A percentile compares a stretch with the other conserved stretches of the same genome.
Evolutionary conservation across 164 flowering plant species (phyloP).

Genomic region (Warburgia ugandensis): DNA sequence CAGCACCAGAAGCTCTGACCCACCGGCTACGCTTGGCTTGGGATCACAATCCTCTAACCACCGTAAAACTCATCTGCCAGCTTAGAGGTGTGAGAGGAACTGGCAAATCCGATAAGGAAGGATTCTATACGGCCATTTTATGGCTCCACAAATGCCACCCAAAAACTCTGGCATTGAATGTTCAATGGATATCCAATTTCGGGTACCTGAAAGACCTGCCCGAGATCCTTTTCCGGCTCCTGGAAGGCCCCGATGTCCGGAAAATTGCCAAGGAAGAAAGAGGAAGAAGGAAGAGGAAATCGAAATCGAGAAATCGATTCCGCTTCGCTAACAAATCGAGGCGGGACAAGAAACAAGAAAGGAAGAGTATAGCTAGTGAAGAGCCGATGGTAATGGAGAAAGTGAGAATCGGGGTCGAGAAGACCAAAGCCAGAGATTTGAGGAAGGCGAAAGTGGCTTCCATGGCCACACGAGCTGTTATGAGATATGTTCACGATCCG

Average conservation of each 20-base stretch:
- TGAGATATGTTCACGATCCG: constrained; percentile 19
- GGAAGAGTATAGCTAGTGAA: not conserved
- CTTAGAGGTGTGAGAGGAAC: constrained; percentile 54
- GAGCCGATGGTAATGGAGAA: constrained; percentile 1
- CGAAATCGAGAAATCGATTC: not conserved
- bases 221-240: constrained; percentile 30
- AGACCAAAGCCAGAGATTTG: constrained; percentile 17
- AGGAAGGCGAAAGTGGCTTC: constrained; percentile 15
- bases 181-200: constrained; percentile 20
- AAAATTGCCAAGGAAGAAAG: constrained; percentile 9
- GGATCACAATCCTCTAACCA: constrained; percentile 28
- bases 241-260: constrained; percentile 26
- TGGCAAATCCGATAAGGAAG: constrained; percentile 36
- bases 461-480: constrained; percentile 23
- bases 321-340: not conserved
- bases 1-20: constrained; percentile 22
- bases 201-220: constrained; percentile 33
- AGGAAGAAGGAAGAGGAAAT: not conserved
- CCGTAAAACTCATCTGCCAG: constrained; percentile 51
- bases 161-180: constrained; percentile 28
- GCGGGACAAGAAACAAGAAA: not conserved
- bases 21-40: constrained; percentile 26
- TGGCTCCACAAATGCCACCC: constrained; percentile 44
- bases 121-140: constrained; percentile 30
- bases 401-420: constrained; percentile 1